Evolutionary conservation across 371 early-diverging fungal genomes (phyloP).

Genomic region (Mucor sp.): DNA sequence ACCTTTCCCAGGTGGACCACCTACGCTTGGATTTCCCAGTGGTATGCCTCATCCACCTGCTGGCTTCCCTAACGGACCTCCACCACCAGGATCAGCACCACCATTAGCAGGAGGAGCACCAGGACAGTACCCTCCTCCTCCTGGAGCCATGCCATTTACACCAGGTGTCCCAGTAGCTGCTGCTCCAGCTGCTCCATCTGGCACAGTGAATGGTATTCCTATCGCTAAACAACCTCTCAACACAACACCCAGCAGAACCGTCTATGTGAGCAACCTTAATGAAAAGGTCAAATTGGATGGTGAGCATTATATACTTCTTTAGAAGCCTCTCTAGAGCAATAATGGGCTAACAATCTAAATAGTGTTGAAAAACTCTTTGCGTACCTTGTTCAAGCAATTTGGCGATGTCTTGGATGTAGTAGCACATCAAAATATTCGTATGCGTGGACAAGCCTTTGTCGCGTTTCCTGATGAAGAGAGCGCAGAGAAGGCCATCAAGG

Average conservation of each 20-base stretch:
- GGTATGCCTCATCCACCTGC: background rate
- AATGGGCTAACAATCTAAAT: conserved; percentile 24
- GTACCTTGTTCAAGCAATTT: conserved; percentile 81
- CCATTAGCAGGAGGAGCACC: background rate
- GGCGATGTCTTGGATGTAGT: conserved; percentile 69
- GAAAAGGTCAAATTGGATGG: conserved; percentile 85
- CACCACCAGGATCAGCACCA: background rate
- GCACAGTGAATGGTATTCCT: conserved; percentile 42
- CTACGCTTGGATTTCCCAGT: background rate
- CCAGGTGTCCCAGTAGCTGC: conserved; percentile 13
- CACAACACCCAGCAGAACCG: conserved; percentile 74
- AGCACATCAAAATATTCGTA: conserved; percentile 66
- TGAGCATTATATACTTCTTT: too few species aligned
- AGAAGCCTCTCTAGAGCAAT: too few species aligned
- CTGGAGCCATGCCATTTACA: conserved; percentile 13
- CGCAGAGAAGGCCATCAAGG: conserved; percentile 83
- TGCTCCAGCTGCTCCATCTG: conserved; percentile 13
- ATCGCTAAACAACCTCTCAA: conserved; percentile 59
- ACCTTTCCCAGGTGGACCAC: background rate
- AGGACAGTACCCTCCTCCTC: conserved; percentile 9
- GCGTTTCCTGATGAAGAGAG: conserved; percentile 62
- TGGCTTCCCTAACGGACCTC: conserved; percentile 5
- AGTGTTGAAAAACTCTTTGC: conserved; percentile 80
- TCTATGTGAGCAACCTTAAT: conserved; percentile 87
- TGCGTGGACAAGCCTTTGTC: conserved; percentile 87